phyloP scores from a whole-genome alignment of 768 basidiomycete genomes.

The Pisolithus tinctorius region DNA sequence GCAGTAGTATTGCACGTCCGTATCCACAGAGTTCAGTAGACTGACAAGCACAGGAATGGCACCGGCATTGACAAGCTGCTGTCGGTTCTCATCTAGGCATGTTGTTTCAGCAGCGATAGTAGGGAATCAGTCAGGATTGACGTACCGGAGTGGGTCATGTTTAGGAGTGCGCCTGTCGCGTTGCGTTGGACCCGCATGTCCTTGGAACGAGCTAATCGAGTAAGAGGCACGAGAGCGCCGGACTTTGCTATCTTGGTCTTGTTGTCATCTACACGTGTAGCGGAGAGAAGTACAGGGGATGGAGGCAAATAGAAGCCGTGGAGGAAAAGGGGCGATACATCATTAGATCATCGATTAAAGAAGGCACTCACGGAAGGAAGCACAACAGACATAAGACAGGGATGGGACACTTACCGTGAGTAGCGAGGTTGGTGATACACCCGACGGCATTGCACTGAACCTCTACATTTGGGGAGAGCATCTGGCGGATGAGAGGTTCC shows the following conservation, averaged over 20 bases:
- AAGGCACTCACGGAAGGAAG: not conserved
- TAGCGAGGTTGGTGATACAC: constrained; percentile 97
- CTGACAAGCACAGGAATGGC: constrained; percentile 96
- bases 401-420: constrained; percentile 64
- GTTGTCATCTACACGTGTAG: constrained; percentile 74
- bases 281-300: constrained; percentile 1
- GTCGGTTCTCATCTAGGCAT: constrained; percentile 85
- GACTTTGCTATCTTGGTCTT: constrained; percentile 99
- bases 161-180: constrained; percentile 93
- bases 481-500: constrained; percentile 96
- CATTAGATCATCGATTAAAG: constrained; percentile 5
- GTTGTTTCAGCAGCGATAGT: constrained; percentile 1
- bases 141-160: constrained; percentile 98
- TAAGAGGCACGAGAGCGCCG: constrained; percentile 95
- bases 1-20: constrained; percentile 99
- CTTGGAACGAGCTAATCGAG: constrained; percentile 91
- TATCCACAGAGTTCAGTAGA: constrained; percentile 90
- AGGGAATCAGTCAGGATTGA: constrained; percentile 1
- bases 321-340: constrained; percentile 1
- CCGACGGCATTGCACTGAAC: constrained; percentile 99
- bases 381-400: not conserved
- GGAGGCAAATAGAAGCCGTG: constrained; percentile 5
- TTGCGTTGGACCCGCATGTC: constrained; percentile 99
- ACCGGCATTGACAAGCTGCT: constrained; percentile 96
- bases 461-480: constrained; percentile 98